Evolutionary conservation across 78 protist species (phyloP), one percentile per base, ranked within the genome.

Genomic region (Chrysochromulina parva): DNA sequence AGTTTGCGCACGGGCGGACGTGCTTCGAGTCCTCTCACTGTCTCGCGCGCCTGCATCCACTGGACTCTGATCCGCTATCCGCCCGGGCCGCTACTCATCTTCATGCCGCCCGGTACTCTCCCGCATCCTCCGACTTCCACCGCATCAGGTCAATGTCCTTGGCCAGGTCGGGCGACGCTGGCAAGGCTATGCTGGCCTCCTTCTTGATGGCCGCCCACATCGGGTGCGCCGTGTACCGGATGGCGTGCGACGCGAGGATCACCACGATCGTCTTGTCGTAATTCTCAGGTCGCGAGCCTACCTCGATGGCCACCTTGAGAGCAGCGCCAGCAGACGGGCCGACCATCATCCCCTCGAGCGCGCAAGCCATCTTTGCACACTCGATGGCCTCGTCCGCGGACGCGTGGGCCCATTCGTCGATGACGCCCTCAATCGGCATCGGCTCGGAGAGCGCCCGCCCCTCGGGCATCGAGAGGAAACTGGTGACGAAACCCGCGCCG

Each of bases 361-460:
- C 1, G 38, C 66, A 50, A 78, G 28, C 11, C 22, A 3, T 2
- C 52, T 52, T 9, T 2, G 88, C 50, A 19, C 26, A 16, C 50
- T 1, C 81, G 17, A 91, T 7, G 14, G 90, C 66, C 55, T 91
- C 84, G 20, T 9, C 59, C 47, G 73, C 2, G 48, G 78, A 65
- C 54, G 55, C 89, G 80, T 91, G 59, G 19, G 59, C n/a, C 22
- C 82, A 38, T 11, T 78, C 78, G 50, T 92, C 94, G 28, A 92
- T 55, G 28, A 24, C 28, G 58, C 88, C 82, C 9, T 65, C 69
- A 13, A 69, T 66, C 57, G n/a, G n/a, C n/a, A n/a, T n/a, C n/a
- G 54, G 5, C 50, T 1, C 11, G n/a, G 24, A 52, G 47, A 9
- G 9, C 54, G 28, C 69, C 26, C 52, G 50, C 52, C 22, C 53